Base-by-base conservation (phyloP, 805 yeast genomes). In the Hanseniaspora vineae region DNA sequence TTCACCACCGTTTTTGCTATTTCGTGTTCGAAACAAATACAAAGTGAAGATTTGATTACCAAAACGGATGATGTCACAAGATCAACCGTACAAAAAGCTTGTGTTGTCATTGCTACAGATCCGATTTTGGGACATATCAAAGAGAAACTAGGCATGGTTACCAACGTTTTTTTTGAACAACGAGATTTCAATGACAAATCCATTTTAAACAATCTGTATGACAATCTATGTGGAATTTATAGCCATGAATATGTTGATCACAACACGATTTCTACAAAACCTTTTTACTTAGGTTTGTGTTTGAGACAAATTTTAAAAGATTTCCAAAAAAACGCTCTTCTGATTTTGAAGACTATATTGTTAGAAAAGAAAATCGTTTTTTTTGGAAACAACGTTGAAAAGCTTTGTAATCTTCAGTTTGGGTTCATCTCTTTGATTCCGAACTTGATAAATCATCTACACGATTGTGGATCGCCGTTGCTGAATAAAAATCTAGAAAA, bases 61-160 rank as follows among this genome's bases (percentile, higher is more conserved):
- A 68, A 73, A 47, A 72, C 76, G 47, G 72, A 74, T 13, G 88
- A 83, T 50, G 75, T 84, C 31, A 85, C 94, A 0, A 70, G 98
- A 49, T 83, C 95, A 1, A 80, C 87, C 0, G 89, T 92, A 2
- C 98, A 92, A 58, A 92, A 92, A 58, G 81, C 95, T 0, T 76
- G 92, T 31, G 96, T 92, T 5, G 80, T 92, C 37, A 75, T 92
- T n/a, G 76, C 84, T 3, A 73, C 85, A 50, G 82, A 83, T 60
- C 97, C 98, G 1, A 78, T 92, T 2, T 87, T 86, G 58, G 82
- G 84, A 13, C 95, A 88, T 51, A 77, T 92, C 49, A 84, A 82
- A 58, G 97, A 92, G 56, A 92, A 92, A 62, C 66, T 92, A 52
- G 82, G 95, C 44, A 86, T 92, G 23, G 85, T 90, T 31, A 89